Evolutionary conservation across 2,329 filamentous ascomycete species (phyloP).

Genomic region (Verticillium isaacii): DNA sequence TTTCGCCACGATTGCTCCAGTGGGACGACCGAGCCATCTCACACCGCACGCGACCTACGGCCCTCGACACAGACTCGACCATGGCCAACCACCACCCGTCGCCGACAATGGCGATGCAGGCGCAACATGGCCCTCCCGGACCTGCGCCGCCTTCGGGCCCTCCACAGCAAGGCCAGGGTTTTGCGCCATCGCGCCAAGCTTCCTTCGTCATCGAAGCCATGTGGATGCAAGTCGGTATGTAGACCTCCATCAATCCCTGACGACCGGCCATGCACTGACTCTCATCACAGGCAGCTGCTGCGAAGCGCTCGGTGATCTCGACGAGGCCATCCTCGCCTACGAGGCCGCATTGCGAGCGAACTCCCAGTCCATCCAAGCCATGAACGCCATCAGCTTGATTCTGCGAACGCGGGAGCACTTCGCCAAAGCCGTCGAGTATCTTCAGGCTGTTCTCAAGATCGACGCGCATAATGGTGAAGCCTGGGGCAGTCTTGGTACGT

Average conservation of each 20-base stretch:
- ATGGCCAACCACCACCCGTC: constrained; percentile 81
- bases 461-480: constrained; percentile 89
- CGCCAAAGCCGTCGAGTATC: constrained; percentile 86
- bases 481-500: constrained; percentile 87
- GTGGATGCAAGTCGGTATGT: constrained; percentile 88
- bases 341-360: constrained; percentile 87
- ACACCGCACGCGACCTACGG: background rate
- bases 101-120: constrained; percentile 69
- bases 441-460: constrained; percentile 85
- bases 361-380: constrained; percentile 79
- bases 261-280: constrained; percentile 19
- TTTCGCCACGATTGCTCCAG: background rate
- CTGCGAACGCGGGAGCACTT: constrained; percentile 91
- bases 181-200: constrained; percentile 68
- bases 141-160: constrained; percentile 52
- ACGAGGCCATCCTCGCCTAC: constrained; percentile 86
- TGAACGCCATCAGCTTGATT: constrained; percentile 92
- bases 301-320: constrained; percentile 81
- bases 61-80: constrained; percentile 2
- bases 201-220: constrained; percentile 77
- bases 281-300: constrained; percentile 65
- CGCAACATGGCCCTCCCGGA: constrained; percentile 61
- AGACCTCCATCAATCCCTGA: background rate
- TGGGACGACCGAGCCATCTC: background rate
- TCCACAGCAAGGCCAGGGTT: constrained; percentile 47